These are phyloP conservation scores for Colletotrichum navitas DNA, from an alignment of 2,329 filamentous ascomycete species.

Conservation along the genomic window DNA sequence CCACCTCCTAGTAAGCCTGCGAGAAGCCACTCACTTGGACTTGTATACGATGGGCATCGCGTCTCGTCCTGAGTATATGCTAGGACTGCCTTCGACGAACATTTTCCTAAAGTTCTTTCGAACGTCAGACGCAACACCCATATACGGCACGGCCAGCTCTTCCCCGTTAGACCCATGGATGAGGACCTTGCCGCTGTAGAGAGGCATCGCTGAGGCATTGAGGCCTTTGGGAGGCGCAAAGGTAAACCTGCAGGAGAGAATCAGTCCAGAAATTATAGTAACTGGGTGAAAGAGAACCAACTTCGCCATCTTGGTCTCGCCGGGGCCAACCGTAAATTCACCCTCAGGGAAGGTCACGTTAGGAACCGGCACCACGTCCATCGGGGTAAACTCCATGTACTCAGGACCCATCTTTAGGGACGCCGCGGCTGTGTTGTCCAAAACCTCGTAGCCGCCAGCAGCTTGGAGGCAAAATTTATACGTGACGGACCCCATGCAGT, in stretches of 20 bases:
- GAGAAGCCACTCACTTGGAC: slow-evolving; percentile 18
- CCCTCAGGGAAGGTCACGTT: slow-evolving; percentile 29
- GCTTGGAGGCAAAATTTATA: slow-evolving; percentile 58
- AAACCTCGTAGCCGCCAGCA: slow-evolving; percentile 42
- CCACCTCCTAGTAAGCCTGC: too few species aligned
- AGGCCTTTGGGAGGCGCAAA: slow-evolving; percentile 47
- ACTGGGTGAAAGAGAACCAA: neutral
- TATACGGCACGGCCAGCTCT: slow-evolving; percentile 57
- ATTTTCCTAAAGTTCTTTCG: slow-evolving; percentile 22
- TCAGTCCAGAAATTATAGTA: neutral
- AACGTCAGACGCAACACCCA: slow-evolving; percentile 42
- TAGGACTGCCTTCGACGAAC: slow-evolving; percentile 18
- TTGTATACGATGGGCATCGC: slow-evolving; percentile 24
- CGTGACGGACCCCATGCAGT: slow-evolving; percentile 50
- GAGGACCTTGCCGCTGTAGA: slow-evolving; percentile 60
- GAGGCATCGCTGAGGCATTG: slow-evolving; percentile 51
- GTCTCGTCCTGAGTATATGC: slow-evolving; percentile 12
- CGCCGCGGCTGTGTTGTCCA: slow-evolving; percentile 1
- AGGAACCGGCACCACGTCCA: neutral
- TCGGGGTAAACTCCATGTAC: neutral
- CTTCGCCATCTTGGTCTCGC: slow-evolving; percentile 44
- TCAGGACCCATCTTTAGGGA: slow-evolving; percentile 26
- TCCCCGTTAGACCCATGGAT: slow-evolving; percentile 57
- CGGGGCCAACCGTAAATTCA: slow-evolving; percentile 46
- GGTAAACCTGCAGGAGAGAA: slow-evolving; percentile 40